These are phyloP conservation scores for Mytilinidion resinicola DNA, from an alignment of 495 filamentous ascomycete species.

Conservation along the genomic window DNA sequence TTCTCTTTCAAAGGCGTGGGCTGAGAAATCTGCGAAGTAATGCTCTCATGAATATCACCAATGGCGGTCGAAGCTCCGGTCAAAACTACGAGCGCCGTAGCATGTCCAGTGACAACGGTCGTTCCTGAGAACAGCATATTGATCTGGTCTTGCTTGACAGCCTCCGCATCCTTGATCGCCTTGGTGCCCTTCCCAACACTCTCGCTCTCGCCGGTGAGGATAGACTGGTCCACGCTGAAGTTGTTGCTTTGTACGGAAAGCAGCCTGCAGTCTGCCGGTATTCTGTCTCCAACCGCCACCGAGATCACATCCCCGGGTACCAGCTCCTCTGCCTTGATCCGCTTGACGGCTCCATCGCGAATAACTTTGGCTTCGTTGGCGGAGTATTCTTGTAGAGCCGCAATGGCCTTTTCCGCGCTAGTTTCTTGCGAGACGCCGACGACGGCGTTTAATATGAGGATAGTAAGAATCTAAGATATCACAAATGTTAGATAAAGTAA, in stretches of 20 bases:
- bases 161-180: conserved; percentile 66
- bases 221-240: conserved; percentile 93
- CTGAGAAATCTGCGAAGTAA: conserved; percentile 94
- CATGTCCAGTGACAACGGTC: conserved; percentile 90
- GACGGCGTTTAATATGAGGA: conserved; percentile 91
- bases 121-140: conserved; percentile 99
- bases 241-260: conserved; percentile 92
- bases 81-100: conserved; percentile 83
- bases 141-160: conserved; percentile 94
- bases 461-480: conserved; percentile 77
- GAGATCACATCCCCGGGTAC: conserved; percentile 93
- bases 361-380: conserved; percentile 95
- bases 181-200: conserved; percentile 81
- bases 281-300: conserved; percentile 83
- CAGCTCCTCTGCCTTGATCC: conserved; percentile 87
- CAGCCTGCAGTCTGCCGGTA: conserved; percentile 94
- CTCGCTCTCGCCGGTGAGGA: conserved; percentile 96
- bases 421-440: conserved; percentile 98
- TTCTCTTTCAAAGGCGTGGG: conserved; percentile 98
- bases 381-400: conserved; percentile 97
- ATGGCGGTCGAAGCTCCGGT: conserved; percentile 92
- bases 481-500: conserved; percentile 13
- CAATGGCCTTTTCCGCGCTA: conserved; percentile 97
- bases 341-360: conserved; percentile 65
- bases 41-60: conserved; percentile 98